Base-by-base conservation (phyloP, 108 stramenopile genomes). In the Cyclotella distinguenda region DNA sequence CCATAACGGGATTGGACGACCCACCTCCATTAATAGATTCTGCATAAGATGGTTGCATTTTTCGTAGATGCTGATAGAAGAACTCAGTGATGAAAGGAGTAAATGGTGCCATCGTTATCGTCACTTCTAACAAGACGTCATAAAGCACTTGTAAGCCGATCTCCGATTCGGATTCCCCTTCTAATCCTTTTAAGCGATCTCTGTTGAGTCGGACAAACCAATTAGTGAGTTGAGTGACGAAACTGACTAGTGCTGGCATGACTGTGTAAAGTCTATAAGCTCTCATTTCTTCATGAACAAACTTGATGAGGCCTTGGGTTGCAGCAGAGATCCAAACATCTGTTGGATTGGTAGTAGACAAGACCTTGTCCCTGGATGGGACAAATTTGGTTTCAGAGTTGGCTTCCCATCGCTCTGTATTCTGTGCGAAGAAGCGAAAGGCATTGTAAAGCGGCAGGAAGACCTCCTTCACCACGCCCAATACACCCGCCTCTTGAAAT, bases 121-220 rank as follows among this genome's bases (percentile, higher is more conserved):
- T 85, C 48, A 98, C 93, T 62, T 93, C 81, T 66, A 95, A 70
- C 60, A 99, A 80, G 15, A 98, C 96, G 77, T 98, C 93, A 69
- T 97, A 99, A 16, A 99, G 82, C 12, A 96, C 93, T 68, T 94
- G 93, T 28, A 99, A 68, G n/a, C 96, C 97, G 32, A 71, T 74
- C 60, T 84, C 79, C 12, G 95, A 76, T 40, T 96, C 93, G 12
- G 64, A 64, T 49, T 90, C 87, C 18, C 86, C 92, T 54, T 97
- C 95, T 40, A 81, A 57, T 38, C 98, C 97, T 84, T 99, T 99
- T 50, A 99, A 93, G n/a, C 99, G 93, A 60, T 88, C 89, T 45
- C 99, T 94, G 82, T 99, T 99, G 49, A 99, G 77, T 27, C 98
- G 94, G 23, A 99, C 94, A 70, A 99, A 99, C 98, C 96, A 98